phyloP scores from a whole-genome alignment of 768 basidiomycete species.

The Kwoniella botswanensis region DNA sequence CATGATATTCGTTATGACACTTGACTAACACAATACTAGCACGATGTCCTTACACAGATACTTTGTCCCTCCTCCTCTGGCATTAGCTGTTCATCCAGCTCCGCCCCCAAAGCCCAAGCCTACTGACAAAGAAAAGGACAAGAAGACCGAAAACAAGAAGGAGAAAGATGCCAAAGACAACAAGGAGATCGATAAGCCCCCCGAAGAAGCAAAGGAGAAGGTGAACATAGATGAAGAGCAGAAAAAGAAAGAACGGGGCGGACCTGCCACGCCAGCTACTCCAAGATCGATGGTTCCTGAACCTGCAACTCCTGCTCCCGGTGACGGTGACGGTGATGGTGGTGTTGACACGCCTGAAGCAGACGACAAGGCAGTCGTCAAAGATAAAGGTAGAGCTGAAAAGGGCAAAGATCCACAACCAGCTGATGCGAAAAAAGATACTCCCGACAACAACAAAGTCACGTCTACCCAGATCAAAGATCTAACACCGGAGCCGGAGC shows the following conservation, averaged over 20 bases:
- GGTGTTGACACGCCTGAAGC: not conserved
- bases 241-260: not conserved
- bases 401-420: not conserved
- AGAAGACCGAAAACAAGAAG: conserved; percentile 19
- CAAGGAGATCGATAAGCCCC: conserved; percentile 5
- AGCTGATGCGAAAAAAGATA: not conserved
- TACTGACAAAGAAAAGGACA: conserved; percentile 13
- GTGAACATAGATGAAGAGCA: conserved; percentile 8
- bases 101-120: conserved; percentile 28
- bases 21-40: not conserved
- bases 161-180: conserved; percentile 14
- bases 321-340: conserved; percentile 13
- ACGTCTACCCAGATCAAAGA: conserved; percentile 11
- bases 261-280: conserved; percentile 24
- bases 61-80: conserved; percentile 48
- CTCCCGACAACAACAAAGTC: not conserved
- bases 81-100: conserved; percentile 43
- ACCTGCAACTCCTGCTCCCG: conserved; percentile 32
- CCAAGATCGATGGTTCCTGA: conserved; percentile 38
- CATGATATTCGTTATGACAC: not conserved
- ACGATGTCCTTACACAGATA: conserved; percentile 49
- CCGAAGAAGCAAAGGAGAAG: conserved; percentile 7
- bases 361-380: not conserved
- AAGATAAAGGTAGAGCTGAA: conserved; percentile 7
- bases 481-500: conserved; percentile 10